Percentiles rank a stretch among this genome's conserved stretches.
phyloP scores from a whole-genome alignment of 2,329 filamentous ascomycete genomes.

The Raffaelea deltoideospora region DNA sequence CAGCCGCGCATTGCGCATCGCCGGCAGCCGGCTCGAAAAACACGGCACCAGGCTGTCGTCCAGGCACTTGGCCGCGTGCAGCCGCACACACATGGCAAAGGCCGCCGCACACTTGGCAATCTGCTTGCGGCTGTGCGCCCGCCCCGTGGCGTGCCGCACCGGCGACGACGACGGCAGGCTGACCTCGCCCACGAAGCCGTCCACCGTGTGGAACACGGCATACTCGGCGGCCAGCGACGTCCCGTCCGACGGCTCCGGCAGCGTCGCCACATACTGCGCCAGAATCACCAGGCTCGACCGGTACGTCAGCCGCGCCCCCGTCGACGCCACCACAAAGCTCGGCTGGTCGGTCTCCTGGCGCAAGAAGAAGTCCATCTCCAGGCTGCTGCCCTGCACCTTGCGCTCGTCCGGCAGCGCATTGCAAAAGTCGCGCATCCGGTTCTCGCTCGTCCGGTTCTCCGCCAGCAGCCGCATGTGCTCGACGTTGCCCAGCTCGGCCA shows the following conservation, averaged over 20 bases:
- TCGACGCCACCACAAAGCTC: constrained; percentile 44
- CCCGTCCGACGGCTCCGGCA: constrained; percentile 32
- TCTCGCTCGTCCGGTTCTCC: constrained; percentile 46
- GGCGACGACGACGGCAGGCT: constrained; percentile 63
- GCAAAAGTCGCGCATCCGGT: constrained; percentile 61
- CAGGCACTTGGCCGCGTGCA: constrained; percentile 52
- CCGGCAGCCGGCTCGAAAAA: constrained; percentile 55
- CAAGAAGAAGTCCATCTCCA: constrained; percentile 39
- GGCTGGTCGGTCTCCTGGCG: constrained; percentile 32
- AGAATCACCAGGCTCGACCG: constrained; percentile 57
- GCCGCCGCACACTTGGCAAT: constrained; percentile 80
- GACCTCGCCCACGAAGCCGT: constrained; percentile 61
- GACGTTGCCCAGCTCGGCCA: constrained; percentile 59
- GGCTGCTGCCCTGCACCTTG: constrained; percentile 44
- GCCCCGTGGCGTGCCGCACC: constrained; percentile 50
- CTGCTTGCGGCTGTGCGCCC: constrained; percentile 50
- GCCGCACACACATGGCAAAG: constrained; percentile 61
- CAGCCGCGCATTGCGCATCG: constrained; percentile 74
- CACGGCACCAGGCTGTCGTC: constrained; percentile 61
- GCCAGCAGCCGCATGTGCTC: constrained; percentile 40
- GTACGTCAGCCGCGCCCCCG: constrained; percentile 68
- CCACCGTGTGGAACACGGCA: constrained; percentile 31
- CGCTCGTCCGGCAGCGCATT: constrained; percentile 58
- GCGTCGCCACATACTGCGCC: constrained; percentile 54
- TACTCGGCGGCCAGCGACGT: constrained; percentile 39